Evolutionary conservation across 495 filamentous ascomycete genomes (phyloP).

Genomic region (Cladorrhinum samala): DNA sequence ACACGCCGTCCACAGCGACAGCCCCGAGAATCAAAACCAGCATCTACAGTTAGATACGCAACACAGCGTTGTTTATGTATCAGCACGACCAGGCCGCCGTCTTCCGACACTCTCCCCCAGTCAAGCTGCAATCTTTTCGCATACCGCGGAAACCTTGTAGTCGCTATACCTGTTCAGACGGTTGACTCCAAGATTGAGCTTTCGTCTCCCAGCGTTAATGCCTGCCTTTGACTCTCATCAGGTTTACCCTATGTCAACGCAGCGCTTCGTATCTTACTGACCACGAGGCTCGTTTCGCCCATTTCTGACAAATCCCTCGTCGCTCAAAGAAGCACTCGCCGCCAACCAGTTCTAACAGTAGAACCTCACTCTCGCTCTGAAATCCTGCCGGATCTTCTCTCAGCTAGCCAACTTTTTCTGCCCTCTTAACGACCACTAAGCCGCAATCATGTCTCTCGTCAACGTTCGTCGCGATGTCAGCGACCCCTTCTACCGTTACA

Average conservation of each 20-base stretch:
- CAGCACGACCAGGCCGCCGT: slow-evolving; percentile 49
- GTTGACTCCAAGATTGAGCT: slow-evolving; percentile 51
- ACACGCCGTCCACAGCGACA: slow-evolving; percentile 8
- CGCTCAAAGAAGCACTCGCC: slow-evolving; percentile 19
- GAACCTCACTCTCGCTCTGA: no score
- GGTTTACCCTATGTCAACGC: slow-evolving; percentile 47
- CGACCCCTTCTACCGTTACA: slow-evolving; percentile 99
- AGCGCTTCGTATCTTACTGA: slow-evolving; percentile 23
- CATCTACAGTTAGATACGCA: slow-evolving; percentile 33
- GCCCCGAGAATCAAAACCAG: slow-evolving; percentile 11
- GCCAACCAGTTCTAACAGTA: background rate
- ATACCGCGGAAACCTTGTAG: slow-evolving; percentile 84
- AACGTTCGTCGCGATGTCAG: slow-evolving; percentile 98
- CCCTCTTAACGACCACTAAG: slow-evolving; percentile 18
- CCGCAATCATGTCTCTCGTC: slow-evolving; percentile 58
- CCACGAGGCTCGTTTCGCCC: slow-evolving; percentile 22
- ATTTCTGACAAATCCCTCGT: slow-evolving; percentile 20
- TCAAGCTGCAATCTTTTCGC: slow-evolving; percentile 92
- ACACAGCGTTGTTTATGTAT: slow-evolving; percentile 52
- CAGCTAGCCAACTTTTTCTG: slow-evolving; percentile 6
- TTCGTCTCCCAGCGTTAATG: slow-evolving; percentile 44
- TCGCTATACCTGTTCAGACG: slow-evolving; percentile 75
- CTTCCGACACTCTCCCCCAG: slow-evolving; percentile 73
- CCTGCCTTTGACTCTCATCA: slow-evolving; percentile 42
- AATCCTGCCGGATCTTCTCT: no score